phyloP scores from a whole-genome alignment of 2,329 filamentous ascomycete genomes.

The Elsinoe necatrix region DNA sequence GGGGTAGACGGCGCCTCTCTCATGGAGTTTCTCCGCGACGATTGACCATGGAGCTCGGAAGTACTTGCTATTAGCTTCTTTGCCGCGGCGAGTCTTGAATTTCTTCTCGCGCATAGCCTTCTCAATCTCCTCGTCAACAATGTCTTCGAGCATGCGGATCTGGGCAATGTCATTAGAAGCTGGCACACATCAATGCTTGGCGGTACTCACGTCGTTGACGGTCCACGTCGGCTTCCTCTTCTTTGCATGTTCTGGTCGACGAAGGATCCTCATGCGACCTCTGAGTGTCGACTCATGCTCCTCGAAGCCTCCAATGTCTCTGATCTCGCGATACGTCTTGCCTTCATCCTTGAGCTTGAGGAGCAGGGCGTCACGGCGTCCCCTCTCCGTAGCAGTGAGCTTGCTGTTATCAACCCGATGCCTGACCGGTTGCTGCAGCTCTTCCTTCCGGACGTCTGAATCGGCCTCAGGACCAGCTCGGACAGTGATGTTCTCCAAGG shows the following conservation, averaged over 20 bases:
- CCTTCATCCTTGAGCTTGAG: conserved; percentile 48
- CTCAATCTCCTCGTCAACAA: not conserved
- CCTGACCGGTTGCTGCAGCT: not conserved
- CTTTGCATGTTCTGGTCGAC: conserved; percentile 53
- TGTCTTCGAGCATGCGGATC: conserved; percentile 23
- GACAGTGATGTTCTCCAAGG: not conserved
- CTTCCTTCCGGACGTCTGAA: not conserved
- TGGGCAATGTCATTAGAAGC: conserved; percentile 20
- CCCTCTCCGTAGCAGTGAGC: conserved; percentile 16
- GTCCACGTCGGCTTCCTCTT: conserved; percentile 60
- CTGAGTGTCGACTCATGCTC: conserved; percentile 66
- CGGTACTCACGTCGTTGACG: conserved; percentile 51
- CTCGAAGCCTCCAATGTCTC: conserved; percentile 43
- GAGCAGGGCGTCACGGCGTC: conserved; percentile 33
- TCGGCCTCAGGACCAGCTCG: not conserved
- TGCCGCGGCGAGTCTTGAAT: not conserved
- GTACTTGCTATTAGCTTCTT: not conserved
- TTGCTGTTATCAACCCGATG: not conserved
- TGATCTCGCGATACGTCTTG: conserved; percentile 59
- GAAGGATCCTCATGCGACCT: conserved; percentile 57
- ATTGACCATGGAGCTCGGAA: conserved; percentile 43
- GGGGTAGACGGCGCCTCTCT: conserved; percentile 47
- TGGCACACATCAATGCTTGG: not conserved
- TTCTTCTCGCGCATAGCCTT: not conserved
- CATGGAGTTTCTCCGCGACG: conserved; percentile 46